phyloP scores from a whole-genome alignment of 805 yeast genomes.

The Komagataella ulmi region DNA sequence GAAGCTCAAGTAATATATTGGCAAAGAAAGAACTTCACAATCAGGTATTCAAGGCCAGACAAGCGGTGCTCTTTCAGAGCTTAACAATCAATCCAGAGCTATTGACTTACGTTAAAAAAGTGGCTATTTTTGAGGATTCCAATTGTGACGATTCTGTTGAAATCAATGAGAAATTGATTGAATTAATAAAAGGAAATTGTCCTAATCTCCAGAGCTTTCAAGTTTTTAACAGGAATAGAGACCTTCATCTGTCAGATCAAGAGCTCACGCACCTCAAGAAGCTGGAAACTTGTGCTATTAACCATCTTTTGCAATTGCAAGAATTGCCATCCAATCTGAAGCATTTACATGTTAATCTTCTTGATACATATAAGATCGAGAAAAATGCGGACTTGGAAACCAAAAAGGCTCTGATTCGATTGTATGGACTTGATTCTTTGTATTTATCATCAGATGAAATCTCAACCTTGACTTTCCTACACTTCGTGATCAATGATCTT shows the following conservation, averaged over 20 bases:
- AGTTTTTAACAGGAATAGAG: constrained; percentile 6
- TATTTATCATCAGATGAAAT: constrained; percentile 19
- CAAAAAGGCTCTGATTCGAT: not conserved
- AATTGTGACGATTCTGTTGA: constrained; percentile 6
- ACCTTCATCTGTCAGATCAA: constrained; percentile 2
- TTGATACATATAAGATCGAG: constrained; percentile 4
- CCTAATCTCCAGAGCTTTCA: constrained; percentile 4
- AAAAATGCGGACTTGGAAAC: not conserved
- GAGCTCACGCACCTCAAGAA: constrained; percentile 3
- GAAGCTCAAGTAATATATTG: constrained; percentile 20
- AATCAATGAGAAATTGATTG: constrained; percentile 11
- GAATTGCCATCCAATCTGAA: constrained; percentile 9
- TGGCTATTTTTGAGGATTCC: constrained; percentile 18
- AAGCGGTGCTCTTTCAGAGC: constrained; percentile 25
- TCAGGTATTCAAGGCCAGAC: constrained; percentile 21
- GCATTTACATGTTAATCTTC: constrained; percentile 7
- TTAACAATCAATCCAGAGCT: constrained; percentile 21
- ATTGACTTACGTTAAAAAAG: constrained; percentile 17
- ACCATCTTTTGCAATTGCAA: constrained; percentile 8
- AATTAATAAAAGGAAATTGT: constrained; percentile 8
- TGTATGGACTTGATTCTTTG: constrained; percentile 11
- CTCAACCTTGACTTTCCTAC: constrained; percentile 22
- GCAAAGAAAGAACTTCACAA: constrained; percentile 22
- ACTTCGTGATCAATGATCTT: constrained; percentile 11
- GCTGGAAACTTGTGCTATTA: constrained; percentile 7